Evolutionary conservation across 1,284 basidiomycete species (phyloP).

Genomic region (Sutorius eximius): DNA sequence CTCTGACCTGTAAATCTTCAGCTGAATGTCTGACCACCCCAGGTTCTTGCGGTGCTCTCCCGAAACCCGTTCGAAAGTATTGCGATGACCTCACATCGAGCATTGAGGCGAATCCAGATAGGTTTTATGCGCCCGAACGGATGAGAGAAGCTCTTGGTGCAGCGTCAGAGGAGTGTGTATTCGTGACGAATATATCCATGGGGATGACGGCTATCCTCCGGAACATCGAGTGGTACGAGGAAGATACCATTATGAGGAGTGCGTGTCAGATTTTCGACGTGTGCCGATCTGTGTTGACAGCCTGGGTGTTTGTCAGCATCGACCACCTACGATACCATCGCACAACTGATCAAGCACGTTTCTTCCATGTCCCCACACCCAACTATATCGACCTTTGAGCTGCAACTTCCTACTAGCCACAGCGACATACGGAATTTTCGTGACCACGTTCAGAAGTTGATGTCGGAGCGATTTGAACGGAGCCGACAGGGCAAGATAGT

Average conservation of each 20-base stretch:
- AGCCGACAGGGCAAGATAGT: background rate
- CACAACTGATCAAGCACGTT: constrained; percentile 55
- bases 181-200: constrained; percentile 63
- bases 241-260: constrained; percentile 44
- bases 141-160: constrained; percentile 47
- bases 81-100: constrained; percentile 43
- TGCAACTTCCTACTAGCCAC: constrained; percentile 64
- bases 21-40: background rate
- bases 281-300: background rate
- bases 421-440: constrained; percentile 54
- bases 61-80: constrained; percentile 53
- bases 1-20: constrained; percentile 9
- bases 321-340: constrained; percentile 67
- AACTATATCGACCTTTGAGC: constrained; percentile 44
- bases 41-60: constrained; percentile 69
- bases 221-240: constrained; percentile 52
- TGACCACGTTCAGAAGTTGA: constrained; percentile 28
- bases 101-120: constrained; percentile 60
- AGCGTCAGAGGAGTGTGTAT: constrained; percentile 56
- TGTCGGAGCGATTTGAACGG: background rate
- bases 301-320: constrained; percentile 42
- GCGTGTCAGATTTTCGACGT: background rate
- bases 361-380: constrained; percentile 53
- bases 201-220: constrained; percentile 64
- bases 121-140: constrained; percentile 46